Conservation (phyloP, 192 early-diverging fungal genomes). For the Entomortierella chlamydospora region DNA sequence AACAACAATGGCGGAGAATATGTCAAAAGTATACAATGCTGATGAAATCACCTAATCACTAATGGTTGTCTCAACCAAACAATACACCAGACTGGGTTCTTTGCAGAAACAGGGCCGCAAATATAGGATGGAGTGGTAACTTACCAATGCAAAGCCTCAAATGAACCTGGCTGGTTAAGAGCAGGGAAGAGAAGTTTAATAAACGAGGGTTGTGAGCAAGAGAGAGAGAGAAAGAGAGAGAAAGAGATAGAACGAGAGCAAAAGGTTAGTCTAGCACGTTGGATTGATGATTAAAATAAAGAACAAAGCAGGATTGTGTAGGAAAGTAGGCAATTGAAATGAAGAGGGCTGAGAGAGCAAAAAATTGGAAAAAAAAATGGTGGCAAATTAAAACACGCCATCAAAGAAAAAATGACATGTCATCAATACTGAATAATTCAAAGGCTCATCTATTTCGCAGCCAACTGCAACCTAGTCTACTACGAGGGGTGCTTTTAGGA, state of each 20-base stretch:
- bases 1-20: conserved; percentile 2
- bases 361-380: conserved; percentile 2
- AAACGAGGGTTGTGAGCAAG: background rate
- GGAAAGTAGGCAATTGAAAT: background rate
- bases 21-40: background rate
- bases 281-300: too few species aligned
- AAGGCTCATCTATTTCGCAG: too few species aligned
- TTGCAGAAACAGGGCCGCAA: too few species aligned
- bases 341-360: background rate
- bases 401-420: too few species aligned
- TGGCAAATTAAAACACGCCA: conserved; percentile 17
- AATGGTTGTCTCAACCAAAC: background rate
- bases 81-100: background rate
- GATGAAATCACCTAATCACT: conserved; percentile 1
- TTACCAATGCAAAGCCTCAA: background rate
- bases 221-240: background rate
- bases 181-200: background rate
- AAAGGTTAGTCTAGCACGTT: too few species aligned
- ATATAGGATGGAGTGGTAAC: background rate
- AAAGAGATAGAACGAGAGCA: too few species aligned
- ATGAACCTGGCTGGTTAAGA: background rate
- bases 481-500: too few species aligned
- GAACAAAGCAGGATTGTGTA: background rate
- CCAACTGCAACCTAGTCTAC: background rate
- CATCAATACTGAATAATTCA: too few species aligned